A percentile compares a stretch with the other conserved stretches of the same genome.
phyloP scores from a whole-genome alignment of 306 rosid genomes.

The Oemleria cerasiformis region DNA sequence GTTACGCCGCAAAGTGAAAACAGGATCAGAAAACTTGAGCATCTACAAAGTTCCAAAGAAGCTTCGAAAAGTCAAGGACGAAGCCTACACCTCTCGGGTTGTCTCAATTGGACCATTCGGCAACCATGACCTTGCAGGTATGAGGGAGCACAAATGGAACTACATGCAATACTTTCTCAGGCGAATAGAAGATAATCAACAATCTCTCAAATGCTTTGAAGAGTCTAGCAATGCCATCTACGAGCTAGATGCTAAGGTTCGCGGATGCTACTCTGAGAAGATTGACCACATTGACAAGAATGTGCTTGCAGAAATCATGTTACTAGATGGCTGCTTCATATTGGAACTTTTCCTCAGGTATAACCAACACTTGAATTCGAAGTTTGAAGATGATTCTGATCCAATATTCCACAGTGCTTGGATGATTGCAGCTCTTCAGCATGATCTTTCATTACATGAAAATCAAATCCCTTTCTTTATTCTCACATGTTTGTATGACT shows the following conservation, averaged over 20 bases:
- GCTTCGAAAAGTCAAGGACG: conserved; percentile 12
- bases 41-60: conserved; percentile 18
- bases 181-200: no score
- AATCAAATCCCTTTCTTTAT: conserved; percentile 35
- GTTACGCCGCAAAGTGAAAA: neutral
- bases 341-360: conserved; percentile 32
- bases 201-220: no score
- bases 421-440: conserved; percentile 5
- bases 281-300: no score
- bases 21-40: neutral
- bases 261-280: no score
- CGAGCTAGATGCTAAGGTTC: no score
- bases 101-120: conserved; percentile 29
- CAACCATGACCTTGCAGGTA: conserved; percentile 1
- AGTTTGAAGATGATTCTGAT: neutral
- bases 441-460: conserved; percentile 31
- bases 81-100: conserved; percentile 14
- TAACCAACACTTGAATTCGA: neutral
- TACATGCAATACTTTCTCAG: conserved; percentile 8
- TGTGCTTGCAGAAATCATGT: no score
- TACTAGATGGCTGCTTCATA: conserved; percentile 42
- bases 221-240: no score
- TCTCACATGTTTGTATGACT: conserved; percentile 18
- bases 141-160: conserved; percentile 34
- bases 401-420: neutral